phyloP scores from a whole-genome alignment of 1,284 basidiomycete species.

The Pascua guehoae region DNA sequence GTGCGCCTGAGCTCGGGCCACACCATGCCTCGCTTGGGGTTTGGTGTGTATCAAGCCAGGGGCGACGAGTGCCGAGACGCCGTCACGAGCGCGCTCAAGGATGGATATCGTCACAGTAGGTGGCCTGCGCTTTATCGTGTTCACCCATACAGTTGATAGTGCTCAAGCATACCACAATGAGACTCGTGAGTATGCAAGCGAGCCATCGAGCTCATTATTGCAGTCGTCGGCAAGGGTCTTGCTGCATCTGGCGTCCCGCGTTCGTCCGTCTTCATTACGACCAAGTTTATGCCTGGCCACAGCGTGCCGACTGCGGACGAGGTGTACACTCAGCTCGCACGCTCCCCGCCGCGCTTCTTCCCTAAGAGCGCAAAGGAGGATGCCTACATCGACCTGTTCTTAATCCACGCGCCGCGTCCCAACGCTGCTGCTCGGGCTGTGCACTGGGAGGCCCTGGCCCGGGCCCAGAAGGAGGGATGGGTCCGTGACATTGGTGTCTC shows the following conservation, averaged over 20 bases:
- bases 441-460: constrained; percentile 33
- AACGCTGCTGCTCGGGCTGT: constrained; percentile 32
- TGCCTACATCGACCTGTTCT: constrained; percentile 68
- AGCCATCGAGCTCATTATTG: neutral
- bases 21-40: constrained; percentile 68
- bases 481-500: constrained; percentile 70
- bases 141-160: constrained; percentile 32
- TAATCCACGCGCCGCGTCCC: constrained; percentile 58
- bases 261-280: constrained; percentile 51
- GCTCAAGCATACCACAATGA: constrained; percentile 75
- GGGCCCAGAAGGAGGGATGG: constrained; percentile 59
- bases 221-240: constrained; percentile 34
- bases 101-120: constrained; percentile 64
- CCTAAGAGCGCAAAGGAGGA: constrained; percentile 22
- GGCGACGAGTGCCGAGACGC: constrained; percentile 58
- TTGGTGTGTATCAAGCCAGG: constrained; percentile 72
- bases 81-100: constrained; percentile 64
- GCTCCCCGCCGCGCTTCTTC: constrained; percentile 24
- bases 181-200: constrained; percentile 59
- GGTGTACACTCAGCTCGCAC: constrained; percentile 47
- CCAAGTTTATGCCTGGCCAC: constrained; percentile 60
- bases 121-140: constrained; percentile 8
- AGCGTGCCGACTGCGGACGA: constrained; percentile 44
- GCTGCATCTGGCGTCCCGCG: constrained; percentile 32
- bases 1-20: constrained; percentile 40